A percentile compares a stretch with the other conserved stretches of the same genome.
Conservation (phyloP, 139 green algal species). For the Chlamydomonas eustigma region DNA sequence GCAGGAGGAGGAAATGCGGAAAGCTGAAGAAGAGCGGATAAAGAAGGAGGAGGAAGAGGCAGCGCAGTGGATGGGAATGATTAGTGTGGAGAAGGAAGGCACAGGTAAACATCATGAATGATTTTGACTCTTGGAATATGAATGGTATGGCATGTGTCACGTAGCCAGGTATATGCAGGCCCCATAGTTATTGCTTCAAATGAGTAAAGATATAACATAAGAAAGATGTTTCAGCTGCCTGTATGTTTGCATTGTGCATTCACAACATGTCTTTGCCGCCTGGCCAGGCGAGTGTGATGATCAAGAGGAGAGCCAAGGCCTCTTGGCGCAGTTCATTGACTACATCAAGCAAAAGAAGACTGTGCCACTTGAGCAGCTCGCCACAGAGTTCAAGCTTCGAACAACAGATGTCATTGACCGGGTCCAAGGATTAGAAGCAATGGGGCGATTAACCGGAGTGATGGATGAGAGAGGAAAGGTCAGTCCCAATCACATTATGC, state of each 20-base stretch:
- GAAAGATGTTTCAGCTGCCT: neutral
- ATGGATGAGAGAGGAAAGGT: conserved; percentile 93
- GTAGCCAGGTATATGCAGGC: too few relatives aligned
- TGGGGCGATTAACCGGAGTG: conserved; percentile 76
- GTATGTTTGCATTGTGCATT: neutral
- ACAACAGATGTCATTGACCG: conserved; percentile 75
- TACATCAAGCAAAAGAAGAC: conserved; percentile 68
- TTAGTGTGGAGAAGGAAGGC: conserved; percentile 66
- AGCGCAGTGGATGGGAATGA: conserved; percentile 72
- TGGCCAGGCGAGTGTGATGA: conserved; percentile 15
- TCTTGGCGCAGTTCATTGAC: conserved; percentile 62
- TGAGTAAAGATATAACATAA: too few relatives aligned
- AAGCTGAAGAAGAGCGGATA: conserved; percentile 52
- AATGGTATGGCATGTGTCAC: neutral
- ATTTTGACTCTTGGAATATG: neutral
- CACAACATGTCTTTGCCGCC: neutral
- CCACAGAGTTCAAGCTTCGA: conserved; percentile 77
- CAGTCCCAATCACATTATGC: neutral
- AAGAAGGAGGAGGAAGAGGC: conserved; percentile 68
- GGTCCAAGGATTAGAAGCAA: conserved; percentile 70
- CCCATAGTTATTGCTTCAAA: too few relatives aligned
- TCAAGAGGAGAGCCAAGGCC: conserved; percentile 32
- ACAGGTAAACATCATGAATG: conserved; percentile 27
- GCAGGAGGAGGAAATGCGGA: conserved; percentile 61
- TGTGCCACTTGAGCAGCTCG: conserved; percentile 79